These are phyloP conservation scores for Berkeleyomyces basicola DNA, from an alignment of 2,329 filamentous ascomycete species.

Conservation along the genomic window DNA sequence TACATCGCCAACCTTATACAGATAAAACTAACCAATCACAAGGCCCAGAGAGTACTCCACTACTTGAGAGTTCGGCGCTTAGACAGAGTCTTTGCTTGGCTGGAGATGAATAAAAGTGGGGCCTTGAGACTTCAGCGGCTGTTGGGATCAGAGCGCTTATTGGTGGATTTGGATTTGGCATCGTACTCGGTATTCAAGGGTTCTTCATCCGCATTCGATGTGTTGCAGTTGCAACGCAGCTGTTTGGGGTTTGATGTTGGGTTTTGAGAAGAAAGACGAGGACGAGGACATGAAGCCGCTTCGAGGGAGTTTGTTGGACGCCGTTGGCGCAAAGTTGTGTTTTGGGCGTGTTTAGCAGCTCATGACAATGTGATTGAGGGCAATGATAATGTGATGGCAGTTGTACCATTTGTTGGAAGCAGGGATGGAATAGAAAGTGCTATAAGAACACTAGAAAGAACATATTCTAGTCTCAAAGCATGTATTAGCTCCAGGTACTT, in stretches of 20 bases:
- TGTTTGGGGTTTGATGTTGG: neutral
- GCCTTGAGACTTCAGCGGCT: neutral
- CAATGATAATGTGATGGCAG: neutral
- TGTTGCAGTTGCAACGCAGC: neutral
- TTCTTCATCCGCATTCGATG: no score
- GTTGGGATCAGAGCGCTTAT: neutral
- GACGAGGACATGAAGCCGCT: neutral
- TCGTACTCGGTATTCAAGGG: neutral
- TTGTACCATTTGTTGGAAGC: no score
- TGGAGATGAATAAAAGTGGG: neutral
- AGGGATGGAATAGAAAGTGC: no score
- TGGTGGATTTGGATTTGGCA: neutral
- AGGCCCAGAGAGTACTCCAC: neutral
- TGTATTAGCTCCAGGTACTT: no score
- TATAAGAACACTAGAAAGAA: no score
- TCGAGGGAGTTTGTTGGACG: neutral
- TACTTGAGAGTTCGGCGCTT: constrained; percentile 13
- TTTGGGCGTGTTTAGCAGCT: neutral
- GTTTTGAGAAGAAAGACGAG: neutral
- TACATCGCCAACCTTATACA: no score
- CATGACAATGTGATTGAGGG: neutral
- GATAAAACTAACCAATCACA: constrained; percentile 3
- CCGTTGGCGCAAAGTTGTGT: neutral
- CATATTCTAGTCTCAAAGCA: no score
- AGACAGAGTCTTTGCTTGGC: constrained; percentile 13